Evolutionary conservation across 495 filamentous ascomycete species (phyloP).

Genomic region (Penicillium canariense): DNA sequence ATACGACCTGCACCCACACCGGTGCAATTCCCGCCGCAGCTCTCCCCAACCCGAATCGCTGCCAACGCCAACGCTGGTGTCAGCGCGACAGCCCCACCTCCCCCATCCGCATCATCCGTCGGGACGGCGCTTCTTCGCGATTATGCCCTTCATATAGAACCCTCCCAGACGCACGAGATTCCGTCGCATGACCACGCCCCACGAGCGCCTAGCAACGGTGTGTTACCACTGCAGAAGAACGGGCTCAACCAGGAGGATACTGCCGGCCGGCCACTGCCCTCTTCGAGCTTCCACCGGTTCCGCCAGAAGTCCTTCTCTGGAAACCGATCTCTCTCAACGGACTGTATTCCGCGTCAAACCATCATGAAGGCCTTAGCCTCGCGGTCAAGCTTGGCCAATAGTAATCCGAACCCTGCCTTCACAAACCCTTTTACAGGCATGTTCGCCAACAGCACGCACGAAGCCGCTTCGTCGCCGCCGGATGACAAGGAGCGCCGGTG

Average conservation of each 20-base stretch:
- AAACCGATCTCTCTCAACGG: conserved; percentile 59
- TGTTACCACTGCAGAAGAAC: conserved; percentile 19
- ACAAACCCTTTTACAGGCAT: conserved; percentile 48
- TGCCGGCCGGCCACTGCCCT: conserved; percentile 26
- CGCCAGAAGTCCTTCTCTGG: conserved; percentile 41
- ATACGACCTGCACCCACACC: conserved; percentile 4
- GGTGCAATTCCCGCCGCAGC: conserved; percentile 9
- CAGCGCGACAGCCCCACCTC: conserved; percentile 20
- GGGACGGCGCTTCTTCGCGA: conserved; percentile 44
- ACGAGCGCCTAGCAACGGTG: conserved; percentile 7
- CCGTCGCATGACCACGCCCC: conserved; percentile 23
- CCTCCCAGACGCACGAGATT: conserved; percentile 38
- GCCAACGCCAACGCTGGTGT: background rate
- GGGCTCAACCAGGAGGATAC: conserved; percentile 34
- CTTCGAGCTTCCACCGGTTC: conserved; percentile 38
- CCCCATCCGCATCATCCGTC: conserved; percentile 25
- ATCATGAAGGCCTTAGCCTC: conserved; percentile 87
- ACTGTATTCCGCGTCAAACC: conserved; percentile 77
- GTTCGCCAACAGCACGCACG: conserved; percentile 28
- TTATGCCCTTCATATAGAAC: conserved; percentile 44
- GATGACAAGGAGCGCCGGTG: conserved; percentile 46
- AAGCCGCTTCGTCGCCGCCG: conserved; percentile 22
- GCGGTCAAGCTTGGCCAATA: conserved; percentile 53
- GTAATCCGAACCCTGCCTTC: conserved; percentile 51
- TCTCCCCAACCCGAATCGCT: conserved; percentile 11